Evolutionary conservation across 805 yeast genomes (phyloP), one percentile per base, ranked within the genome.

Genomic region (Kurtzmaniella cleridarum): DNA sequence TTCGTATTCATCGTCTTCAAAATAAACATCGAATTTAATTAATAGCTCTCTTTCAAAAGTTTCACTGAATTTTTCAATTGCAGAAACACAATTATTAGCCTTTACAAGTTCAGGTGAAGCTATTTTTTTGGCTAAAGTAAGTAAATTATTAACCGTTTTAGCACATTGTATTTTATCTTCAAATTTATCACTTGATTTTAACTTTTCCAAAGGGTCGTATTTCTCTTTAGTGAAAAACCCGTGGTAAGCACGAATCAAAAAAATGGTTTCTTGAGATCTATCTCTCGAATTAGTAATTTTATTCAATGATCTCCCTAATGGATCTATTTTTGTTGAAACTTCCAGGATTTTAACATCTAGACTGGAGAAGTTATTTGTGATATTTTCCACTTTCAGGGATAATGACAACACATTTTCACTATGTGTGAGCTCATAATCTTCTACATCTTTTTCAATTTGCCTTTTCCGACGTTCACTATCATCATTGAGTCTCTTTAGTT

Each of bases 211-310:
- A 20, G 84, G 84, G 16, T 64, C 65, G 41, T 73, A 68, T 44
- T 64, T 62, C 34, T 75, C 77, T 34, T 71, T 69, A n/a, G 79
- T 68, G 55, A 76, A 78, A 55, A 90, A 90, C 2, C 83, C 78
- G 43, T 85, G 79, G 55, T 88, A 93, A 34, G 89, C 80, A 37
- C 82, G 71, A 23, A 88, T 79, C 37, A 91, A 64, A 43, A 81
- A 81, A 11, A 86, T 79, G 8, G 93, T 79, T 36, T 79, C 81
- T 23, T 70, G 66, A 5, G 95, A 81, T 38, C 85, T 75, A 48
- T 85, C 88, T 51, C 87, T 79, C 16, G 86, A 78, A 41, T 76
- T 76, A 9, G 90, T 81, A 18, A 84, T 78, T 38, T 74, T 75
- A 41, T 81, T 79, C 36, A 87, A 66, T 27, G 78, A 72, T 41